A percentile compares a stretch with the other conserved stretches of the same genome.
These are phyloP conservation scores for Moniliella sp. DNA, from an alignment of 1,284 basidiomycete species.

Conservation along the genomic window DNA sequence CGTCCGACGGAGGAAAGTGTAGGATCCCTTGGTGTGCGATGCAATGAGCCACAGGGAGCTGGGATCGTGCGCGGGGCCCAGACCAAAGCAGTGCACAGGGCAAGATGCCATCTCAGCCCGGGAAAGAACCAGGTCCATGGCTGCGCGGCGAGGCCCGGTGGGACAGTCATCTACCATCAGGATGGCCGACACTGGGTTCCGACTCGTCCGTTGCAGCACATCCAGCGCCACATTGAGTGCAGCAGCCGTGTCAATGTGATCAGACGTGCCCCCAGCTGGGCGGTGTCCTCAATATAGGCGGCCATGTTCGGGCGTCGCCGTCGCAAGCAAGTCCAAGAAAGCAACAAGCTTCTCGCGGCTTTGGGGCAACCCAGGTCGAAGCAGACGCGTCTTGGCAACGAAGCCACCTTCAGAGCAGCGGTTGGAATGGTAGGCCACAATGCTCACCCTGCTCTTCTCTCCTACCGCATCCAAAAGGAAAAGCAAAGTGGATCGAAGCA, in stretches of 20 bases:
- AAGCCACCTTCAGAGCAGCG: no score
- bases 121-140: constrained; percentile 89
- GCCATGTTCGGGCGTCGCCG: no score
- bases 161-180: constrained; percentile 78
- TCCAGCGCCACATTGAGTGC: constrained; percentile 43
- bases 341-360: no score
- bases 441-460: no score
- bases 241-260: constrained; percentile 19
- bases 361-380: no score
- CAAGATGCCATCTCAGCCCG: constrained; percentile 83
- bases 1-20: constrained; percentile 42
- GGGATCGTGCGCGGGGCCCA: constrained; percentile 87
- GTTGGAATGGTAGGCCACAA: no score
- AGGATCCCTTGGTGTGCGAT: constrained; percentile 85
- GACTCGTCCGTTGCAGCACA: constrained; percentile 72
- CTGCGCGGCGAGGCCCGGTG: constrained; percentile 74
- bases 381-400: no score
- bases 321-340: no score
- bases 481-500: no score
- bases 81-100: constrained; percentile 86
- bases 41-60: constrained; percentile 96
- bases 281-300: no score
- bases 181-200: constrained; percentile 66
- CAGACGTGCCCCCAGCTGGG: no score
- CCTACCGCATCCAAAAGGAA: no score